Conservation (phyloP, 1,139 yeast genomes). For the Pichiaceae sp. region DNA sequence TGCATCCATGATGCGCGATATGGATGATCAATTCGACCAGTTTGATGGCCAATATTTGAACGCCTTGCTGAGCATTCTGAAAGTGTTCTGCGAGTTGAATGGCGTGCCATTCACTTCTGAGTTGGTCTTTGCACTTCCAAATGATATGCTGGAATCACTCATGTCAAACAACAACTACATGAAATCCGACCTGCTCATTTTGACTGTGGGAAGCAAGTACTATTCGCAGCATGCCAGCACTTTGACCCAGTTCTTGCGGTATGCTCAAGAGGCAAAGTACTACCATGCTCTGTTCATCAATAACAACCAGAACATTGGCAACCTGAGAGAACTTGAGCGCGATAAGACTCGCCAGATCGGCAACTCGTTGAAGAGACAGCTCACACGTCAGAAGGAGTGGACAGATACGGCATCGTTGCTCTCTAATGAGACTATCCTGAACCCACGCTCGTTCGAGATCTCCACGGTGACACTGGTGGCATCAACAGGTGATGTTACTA, state of each 20-base stretch:
- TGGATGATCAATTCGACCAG: conserved; percentile 8
- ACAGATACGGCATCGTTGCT: conserved; percentile 12
- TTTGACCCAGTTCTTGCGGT: conserved; percentile 8
- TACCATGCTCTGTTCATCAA: conserved; percentile 19
- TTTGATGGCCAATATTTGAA: conserved; percentile 27
- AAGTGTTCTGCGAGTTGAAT: conserved; percentile 44
- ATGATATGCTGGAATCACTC: conserved; percentile 21
- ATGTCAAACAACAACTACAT: conserved; percentile 12
- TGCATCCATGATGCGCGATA: conserved; percentile 35
- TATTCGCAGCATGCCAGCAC: conserved; percentile 9
- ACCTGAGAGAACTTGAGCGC: background rate
- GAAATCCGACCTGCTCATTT: conserved; percentile 14
- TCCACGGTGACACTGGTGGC: conserved; percentile 16
- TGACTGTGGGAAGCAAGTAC: conserved; percentile 16
- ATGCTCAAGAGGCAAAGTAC: conserved; percentile 7
- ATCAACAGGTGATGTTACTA: conserved; percentile 8
- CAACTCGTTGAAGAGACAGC: background rate
- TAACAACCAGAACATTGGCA: conserved; percentile 14
- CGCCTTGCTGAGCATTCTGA: conserved; percentile 42
- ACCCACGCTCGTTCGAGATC: conserved; percentile 19
- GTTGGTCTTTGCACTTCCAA: conserved; percentile 41
- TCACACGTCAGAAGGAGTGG: background rate
- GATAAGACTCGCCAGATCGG: background rate
- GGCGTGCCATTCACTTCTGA: conserved; percentile 43
- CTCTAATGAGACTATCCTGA: conserved; percentile 20